Conservation (phyloP, 2,329 filamentous ascomycete genomes). For the Clarireedia sp. region DNA sequence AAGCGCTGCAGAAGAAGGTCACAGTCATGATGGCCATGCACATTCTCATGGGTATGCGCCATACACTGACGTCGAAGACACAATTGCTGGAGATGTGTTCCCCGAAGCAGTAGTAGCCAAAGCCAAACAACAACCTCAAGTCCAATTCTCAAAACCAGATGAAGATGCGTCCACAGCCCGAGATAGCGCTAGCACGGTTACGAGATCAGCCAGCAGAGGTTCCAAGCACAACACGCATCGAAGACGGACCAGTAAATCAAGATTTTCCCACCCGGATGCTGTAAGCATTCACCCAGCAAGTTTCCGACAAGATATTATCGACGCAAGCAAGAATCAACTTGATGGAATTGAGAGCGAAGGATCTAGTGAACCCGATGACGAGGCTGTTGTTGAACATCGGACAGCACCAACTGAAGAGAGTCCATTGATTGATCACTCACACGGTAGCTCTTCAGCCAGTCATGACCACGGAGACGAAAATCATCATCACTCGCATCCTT, state of each 20-base stretch:
- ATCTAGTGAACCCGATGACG: slow-evolving; percentile 35
- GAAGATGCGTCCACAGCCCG: slow-evolving; percentile 23
- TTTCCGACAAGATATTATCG: slow-evolving; percentile 88
- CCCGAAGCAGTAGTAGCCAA: slow-evolving; percentile 54
- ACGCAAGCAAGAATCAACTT: slow-evolving; percentile 59
- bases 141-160: slow-evolving; percentile 24
- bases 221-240: slow-evolving; percentile 18
- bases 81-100: slow-evolving; percentile 52
- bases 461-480: slow-evolving; percentile 15
- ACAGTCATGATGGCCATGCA: slow-evolving; percentile 33
- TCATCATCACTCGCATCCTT: slow-evolving; percentile 12
- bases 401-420: slow-evolving; percentile 32
- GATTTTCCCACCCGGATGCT: slow-evolving; percentile 58
- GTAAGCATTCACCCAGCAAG: slow-evolving; percentile 81
- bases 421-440: slow-evolving; percentile 17
- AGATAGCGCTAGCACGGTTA: slow-evolving; percentile 11
- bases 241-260: slow-evolving; percentile 34
- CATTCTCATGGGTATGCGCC: slow-evolving; percentile 27
- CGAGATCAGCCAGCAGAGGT: slow-evolving; percentile 16
- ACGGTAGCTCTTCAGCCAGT: neutral
- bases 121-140: slow-evolving; percentile 21
- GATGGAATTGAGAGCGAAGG: slow-evolving; percentile 51
- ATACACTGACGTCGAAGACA: slow-evolving; percentile 39
- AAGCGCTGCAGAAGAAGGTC: slow-evolving; percentile 26
- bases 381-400: slow-evolving; percentile 19